A percentile compares a stretch with the other conserved stretches of the same genome.
Evolutionary conservation across 768 basidiomycete genomes (phyloP).

Genomic region (Suillus hirtellus): DNA sequence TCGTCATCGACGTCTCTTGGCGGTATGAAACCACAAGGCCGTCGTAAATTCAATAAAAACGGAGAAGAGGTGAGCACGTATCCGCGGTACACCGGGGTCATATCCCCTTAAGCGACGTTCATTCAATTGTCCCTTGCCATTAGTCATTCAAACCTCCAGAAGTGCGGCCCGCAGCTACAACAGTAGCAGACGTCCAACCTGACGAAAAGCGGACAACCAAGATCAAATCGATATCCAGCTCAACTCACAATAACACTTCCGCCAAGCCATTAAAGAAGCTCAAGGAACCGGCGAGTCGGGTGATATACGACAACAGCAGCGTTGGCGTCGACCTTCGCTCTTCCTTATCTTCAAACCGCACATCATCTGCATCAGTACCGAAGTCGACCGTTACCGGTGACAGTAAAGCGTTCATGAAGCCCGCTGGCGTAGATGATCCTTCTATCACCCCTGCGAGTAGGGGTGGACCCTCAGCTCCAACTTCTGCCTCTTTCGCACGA

Average conservation of each 20-base stretch:
- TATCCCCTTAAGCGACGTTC: slow-evolving; percentile 25
- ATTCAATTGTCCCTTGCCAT: slow-evolving; percentile 17
- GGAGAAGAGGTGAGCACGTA: slow-evolving; percentile 43
- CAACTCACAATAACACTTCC: slow-evolving; percentile 8
- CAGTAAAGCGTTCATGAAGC: slow-evolving; percentile 46
- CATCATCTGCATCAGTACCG: slow-evolving; percentile 8
- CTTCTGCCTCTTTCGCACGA: slow-evolving; percentile 6
- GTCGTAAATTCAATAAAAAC: slow-evolving; percentile 51
- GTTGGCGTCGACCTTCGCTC: slow-evolving; percentile 51
- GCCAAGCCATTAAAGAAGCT: slow-evolving; percentile 7
- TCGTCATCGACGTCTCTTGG: slow-evolving; percentile 17
- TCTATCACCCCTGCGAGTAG: slow-evolving; percentile 16
- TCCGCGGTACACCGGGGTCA: neutral
- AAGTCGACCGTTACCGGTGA: slow-evolving; percentile 8
- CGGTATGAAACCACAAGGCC: slow-evolving; percentile 41
- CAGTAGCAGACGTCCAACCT: neutral
- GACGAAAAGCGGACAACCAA: slow-evolving; percentile 6
- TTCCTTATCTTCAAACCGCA: slow-evolving; percentile 22
- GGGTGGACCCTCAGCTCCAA: slow-evolving; percentile 3
- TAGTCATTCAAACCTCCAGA: slow-evolving; percentile 15
- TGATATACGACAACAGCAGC: slow-evolving; percentile 46
- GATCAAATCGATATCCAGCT: slow-evolving; percentile 25
- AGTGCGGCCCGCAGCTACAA: neutral
- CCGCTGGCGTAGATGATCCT: slow-evolving; percentile 57
- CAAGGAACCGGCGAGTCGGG: slow-evolving; percentile 5